Evolutionary conservation across 2,329 filamentous ascomycete genomes (phyloP).

Genomic region (Alternaria postmessia): DNA sequence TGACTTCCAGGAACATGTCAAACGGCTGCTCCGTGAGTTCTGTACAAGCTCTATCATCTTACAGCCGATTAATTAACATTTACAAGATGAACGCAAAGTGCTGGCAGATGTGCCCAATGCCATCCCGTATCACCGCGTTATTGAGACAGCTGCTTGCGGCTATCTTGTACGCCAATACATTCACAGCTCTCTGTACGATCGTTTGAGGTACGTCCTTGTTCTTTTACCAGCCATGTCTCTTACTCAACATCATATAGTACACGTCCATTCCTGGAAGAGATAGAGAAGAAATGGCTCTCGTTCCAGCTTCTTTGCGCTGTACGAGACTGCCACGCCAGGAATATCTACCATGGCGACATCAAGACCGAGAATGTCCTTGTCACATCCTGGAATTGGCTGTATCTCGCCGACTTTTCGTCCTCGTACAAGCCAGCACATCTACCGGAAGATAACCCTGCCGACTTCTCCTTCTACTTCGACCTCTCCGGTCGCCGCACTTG

Average conservation of each 20-base stretch:
- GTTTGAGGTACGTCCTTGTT: constrained; percentile 65
- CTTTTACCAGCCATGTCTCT: not conserved
- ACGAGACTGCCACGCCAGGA: constrained; percentile 86
- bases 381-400: constrained; percentile 99
- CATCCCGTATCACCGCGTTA: constrained; percentile 84
- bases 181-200: constrained; percentile 96
- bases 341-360: constrained; percentile 96
- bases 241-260: constrained; percentile 67
- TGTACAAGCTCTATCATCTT: not conserved
- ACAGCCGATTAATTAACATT: constrained; percentile 23
- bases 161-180: constrained; percentile 95
- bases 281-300: constrained; percentile 98
- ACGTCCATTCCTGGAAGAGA: constrained; percentile 92
- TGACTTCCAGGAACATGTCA: constrained; percentile 80
- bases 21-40: constrained; percentile 74
- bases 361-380: constrained; percentile 97
- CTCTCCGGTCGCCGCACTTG: constrained; percentile 90
- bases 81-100: constrained; percentile 76
- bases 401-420: constrained; percentile 95
- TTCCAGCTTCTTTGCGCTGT: constrained; percentile 94
- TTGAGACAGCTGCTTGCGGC: constrained; percentile 90
- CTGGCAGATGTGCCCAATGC: constrained; percentile 89
- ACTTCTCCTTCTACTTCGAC: constrained; percentile 98
- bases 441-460: constrained; percentile 94
- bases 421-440: constrained; percentile 93